These are phyloP conservation scores for Clarireedia sp. DNA, from an alignment of 2,329 filamentous ascomycete genomes.

Conservation along the genomic window DNA sequence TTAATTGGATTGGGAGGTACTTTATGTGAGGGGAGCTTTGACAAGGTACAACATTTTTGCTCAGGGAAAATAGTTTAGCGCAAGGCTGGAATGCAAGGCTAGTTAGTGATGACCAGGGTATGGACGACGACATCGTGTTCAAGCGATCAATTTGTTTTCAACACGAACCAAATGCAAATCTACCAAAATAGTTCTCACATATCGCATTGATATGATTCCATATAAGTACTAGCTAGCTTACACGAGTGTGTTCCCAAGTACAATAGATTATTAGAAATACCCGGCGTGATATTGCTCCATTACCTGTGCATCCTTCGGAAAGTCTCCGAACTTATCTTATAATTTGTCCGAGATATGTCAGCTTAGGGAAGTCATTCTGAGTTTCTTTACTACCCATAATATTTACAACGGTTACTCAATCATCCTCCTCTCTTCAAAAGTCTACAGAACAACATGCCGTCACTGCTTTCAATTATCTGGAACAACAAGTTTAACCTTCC, in stretches of 20 bases:
- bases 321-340: constrained; percentile 8
- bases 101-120: neutral
- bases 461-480: constrained; percentile 12
- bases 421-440: neutral
- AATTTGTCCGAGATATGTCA: neutral
- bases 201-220: neutral
- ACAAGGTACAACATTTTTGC: constrained; percentile 4
- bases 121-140: neutral
- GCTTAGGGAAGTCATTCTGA: no score
- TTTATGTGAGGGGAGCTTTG: neutral
- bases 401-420: no score
- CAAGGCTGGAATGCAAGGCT: constrained; percentile 11
- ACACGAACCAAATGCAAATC: no score
- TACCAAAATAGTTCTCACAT: no score
- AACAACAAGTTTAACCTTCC: constrained; percentile 23
- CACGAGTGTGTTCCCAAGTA: no score
- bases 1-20: neutral
- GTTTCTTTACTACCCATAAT: no score
- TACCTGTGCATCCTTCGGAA: neutral
- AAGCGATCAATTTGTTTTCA: no score
- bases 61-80: constrained; percentile 11
- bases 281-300: constrained; percentile 7
- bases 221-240: no score
- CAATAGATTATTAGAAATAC: neutral
- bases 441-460: neutral